phyloP scores from a whole-genome alignment of 1,139 yeast genomes.

The Sugiyamaella sp. region DNA sequence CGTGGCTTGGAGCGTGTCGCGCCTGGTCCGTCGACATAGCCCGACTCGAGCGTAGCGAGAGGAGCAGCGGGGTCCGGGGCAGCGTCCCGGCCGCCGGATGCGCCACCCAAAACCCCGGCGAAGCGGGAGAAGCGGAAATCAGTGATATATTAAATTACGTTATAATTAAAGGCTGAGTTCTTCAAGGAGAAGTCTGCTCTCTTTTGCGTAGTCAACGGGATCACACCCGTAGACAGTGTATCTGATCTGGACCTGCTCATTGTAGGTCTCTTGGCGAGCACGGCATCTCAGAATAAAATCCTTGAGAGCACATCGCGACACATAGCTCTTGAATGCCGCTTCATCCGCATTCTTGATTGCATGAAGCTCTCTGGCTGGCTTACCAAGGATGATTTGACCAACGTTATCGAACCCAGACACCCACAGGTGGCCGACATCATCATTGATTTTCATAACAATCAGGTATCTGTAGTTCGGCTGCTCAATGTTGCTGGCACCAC shows the following conservation, averaged over 20 bases:
- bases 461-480: conserved; percentile 81
- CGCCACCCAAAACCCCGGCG: not conserved
- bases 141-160: not conserved
- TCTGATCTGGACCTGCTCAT: conserved; percentile 76
- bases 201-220: conserved; percentile 61
- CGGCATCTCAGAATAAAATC: conserved; percentile 75
- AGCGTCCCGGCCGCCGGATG: not conserved
- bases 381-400: conserved; percentile 69
- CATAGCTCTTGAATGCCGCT: conserved; percentile 51
- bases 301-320: too few species aligned
- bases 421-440: conserved; percentile 85
- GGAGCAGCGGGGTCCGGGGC: not conserved
- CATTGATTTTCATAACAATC: conserved; percentile 70
- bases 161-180: conserved; percentile 42
- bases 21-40: too few species aligned
- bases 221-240: conserved; percentile 63
- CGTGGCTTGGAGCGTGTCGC: too few species aligned
- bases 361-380: conserved; percentile 67
- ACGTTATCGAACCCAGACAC: conserved; percentile 84
- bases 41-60: not conserved
- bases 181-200: conserved; percentile 60
- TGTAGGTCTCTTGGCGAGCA: conserved; percentile 83
- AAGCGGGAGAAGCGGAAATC: not conserved
- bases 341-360: conserved; percentile 53
- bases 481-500: conserved; percentile 67